Evolutionary conservation across 2,329 filamentous ascomycete species (phyloP).

Genomic region (Boeremia exigua): DNA sequence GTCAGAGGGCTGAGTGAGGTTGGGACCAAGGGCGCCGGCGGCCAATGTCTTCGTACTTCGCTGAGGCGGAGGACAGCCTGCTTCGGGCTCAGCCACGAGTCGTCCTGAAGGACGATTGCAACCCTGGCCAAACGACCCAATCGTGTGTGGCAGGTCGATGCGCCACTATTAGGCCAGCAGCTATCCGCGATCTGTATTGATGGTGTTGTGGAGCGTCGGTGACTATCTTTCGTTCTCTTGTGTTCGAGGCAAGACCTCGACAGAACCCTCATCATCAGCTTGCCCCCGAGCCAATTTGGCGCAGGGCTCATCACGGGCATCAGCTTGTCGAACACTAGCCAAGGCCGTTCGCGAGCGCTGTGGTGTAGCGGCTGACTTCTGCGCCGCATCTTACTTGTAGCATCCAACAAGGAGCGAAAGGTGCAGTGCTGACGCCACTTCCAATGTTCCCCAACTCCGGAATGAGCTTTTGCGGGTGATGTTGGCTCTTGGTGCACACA

Average conservation of each 20-base stretch:
- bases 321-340: constrained; percentile 12
- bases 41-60: constrained; percentile 20
- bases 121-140: constrained; percentile 13
- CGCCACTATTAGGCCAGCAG: constrained; percentile 15
- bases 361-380: constrained; percentile 9
- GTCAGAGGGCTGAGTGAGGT: constrained; percentile 18
- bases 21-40: constrained; percentile 13
- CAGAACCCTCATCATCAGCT: constrained; percentile 8
- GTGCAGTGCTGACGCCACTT: constrained; percentile 8
- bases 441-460: constrained; percentile 1
- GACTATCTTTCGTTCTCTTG: constrained; percentile 12
- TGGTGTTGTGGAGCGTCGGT: constrained; percentile 14
- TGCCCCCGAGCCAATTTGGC: background rate
- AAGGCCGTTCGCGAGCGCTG: constrained; percentile 8
- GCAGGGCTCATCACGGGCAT: constrained; percentile 3
- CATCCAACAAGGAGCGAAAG: constrained; percentile 1
- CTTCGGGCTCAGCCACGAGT: constrained; percentile 18
- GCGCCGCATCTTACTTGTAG: constrained; percentile 9
- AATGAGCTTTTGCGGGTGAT: background rate
- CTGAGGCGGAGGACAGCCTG: constrained; percentile 20
- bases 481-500: background rate
- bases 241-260: background rate
- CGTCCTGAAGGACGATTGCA: constrained; percentile 9
- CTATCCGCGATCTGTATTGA: constrained; percentile 2
- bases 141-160: constrained; percentile 1